Conservation (phyloP, 73 alveolate genomes). For the Paramecium caudatum region DNA sequence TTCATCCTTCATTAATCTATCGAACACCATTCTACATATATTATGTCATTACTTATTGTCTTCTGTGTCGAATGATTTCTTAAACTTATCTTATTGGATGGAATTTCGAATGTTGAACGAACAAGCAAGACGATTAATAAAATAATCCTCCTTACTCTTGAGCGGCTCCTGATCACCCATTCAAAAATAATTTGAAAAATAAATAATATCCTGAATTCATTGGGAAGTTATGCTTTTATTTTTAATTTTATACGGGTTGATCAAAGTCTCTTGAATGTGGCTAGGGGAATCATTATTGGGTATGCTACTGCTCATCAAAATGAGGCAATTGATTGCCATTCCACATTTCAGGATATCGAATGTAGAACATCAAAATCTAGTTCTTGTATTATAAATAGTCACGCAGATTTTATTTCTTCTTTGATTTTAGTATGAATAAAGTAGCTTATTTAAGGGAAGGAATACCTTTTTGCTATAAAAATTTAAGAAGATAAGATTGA, state of each 20-base stretch:
- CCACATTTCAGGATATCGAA: background rate
- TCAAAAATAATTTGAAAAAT: slow-evolving; percentile 47
- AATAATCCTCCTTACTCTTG: slow-evolving; percentile 63
- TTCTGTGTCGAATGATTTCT: slow-evolving; percentile 79
- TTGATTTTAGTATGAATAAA: background rate
- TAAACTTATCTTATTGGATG: slow-evolving; percentile 75
- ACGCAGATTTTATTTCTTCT: slow-evolving; percentile 14
- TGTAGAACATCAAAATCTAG: background rate
- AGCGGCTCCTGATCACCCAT: slow-evolving; percentile 70
- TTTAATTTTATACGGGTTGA: background rate
- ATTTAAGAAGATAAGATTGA: background rate
- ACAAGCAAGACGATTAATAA: slow-evolving; percentile 49
- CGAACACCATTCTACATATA: slow-evolving; percentile 77
- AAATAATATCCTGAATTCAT: slow-evolving; percentile 53
- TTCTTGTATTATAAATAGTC: slow-evolving; percentile 35
- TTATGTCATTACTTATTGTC: slow-evolving; percentile 78
- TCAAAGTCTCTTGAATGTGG: background rate
- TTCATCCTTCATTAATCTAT: slow-evolving; percentile 75
- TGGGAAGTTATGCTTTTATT: slow-evolving; percentile 48
- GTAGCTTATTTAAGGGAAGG: background rate
- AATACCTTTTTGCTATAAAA: slow-evolving; percentile 28
- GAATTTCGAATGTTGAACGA: slow-evolving; percentile 52
- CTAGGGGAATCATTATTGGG: background rate
- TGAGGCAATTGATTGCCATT: background rate
- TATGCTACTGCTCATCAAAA: background rate